Base-by-base conservation (phyloP, 768 basidiomycete genomes). In the Pholiota microspora region DNA sequence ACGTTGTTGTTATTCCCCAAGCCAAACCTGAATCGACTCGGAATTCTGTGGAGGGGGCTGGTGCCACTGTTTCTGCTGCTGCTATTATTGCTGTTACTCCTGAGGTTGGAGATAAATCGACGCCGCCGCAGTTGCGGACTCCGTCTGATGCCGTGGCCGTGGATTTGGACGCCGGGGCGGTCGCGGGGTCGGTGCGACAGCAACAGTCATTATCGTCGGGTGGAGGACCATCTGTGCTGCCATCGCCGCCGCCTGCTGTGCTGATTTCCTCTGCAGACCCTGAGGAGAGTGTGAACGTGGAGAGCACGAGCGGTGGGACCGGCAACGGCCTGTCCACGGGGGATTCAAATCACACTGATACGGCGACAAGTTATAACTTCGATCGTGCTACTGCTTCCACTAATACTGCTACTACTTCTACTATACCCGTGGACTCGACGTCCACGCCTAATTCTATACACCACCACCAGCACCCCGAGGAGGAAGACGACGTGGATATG, bases 401-500 rank as follows among this genome's bases (percentile, higher is more conserved):
- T 44, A 15, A 34, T 28, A 12, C 36, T 27, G 35, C n/a, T 8
- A 51, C 25, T 25, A 7, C 27, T 25, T 27, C 40, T 29, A 29
- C 29, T 13, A n/a, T n/a, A n/a, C n/a, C n/a, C n/a, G n/a, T n/a
- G n/a, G n/a, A n/a, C n/a, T n/a, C n/a, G n/a, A n/a, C n/a, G n/a
- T n/a, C n/a, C n/a, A n/a, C n/a, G n/a, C 34, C 42, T 53, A 45
- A 24, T 29, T 29, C 28, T 16, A 38, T 16, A 42, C 45, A 6
- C 24, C 38, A 38, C 7, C 25, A 16, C 23, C 38, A 27, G 25
- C 38, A 18, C 38, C n/a, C n/a, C n/a, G n/a, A n/a, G n/a, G n/a
- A n/a, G n/a, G 9, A 32, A n/a, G 13, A 35, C 49, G 47, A 32
- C 25, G 27, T 49, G 3, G 55, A 62, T 21, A 45, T 45, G 31